These are phyloP conservation scores for Carpinus fangiana DNA, from an alignment of 306 rosid species.

Conservation along the genomic window DNA sequence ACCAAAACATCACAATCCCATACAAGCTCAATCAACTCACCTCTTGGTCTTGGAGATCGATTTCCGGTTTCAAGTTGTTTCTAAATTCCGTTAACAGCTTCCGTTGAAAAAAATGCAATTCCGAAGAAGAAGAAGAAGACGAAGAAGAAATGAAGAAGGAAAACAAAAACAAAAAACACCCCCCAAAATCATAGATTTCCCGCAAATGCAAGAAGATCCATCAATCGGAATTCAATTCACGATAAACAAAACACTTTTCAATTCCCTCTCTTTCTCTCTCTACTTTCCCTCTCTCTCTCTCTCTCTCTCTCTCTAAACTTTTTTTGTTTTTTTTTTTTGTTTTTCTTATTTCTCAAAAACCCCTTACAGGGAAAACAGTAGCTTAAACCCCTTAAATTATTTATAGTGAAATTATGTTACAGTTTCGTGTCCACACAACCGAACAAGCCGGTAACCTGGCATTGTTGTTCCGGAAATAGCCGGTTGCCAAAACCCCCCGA, in stretches of 20 bases:
- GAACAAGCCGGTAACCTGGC: constrained; percentile 46
- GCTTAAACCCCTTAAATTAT: constrained; percentile 57
- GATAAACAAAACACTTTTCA: neutral
- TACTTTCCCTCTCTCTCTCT: neutral
- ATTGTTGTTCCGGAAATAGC: constrained; percentile 37
- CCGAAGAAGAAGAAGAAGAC: neutral
- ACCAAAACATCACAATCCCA: constrained; percentile 22
- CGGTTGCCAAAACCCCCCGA: constrained; percentile 29
- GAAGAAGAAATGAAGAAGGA: neutral
- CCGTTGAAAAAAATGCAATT: constrained; percentile 11
- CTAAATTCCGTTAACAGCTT: constrained; percentile 30
- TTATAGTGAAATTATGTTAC: constrained; percentile 16
- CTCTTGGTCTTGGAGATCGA: constrained; percentile 32
- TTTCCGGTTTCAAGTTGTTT: constrained; percentile 30
- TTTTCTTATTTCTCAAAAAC: constrained; percentile 26
- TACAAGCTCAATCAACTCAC: constrained; percentile 42
- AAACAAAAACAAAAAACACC: neutral
- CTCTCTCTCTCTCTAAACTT: neutral
- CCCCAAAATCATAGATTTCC: constrained; percentile 14
- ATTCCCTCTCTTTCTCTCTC: constrained; percentile 8
- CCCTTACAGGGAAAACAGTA: constrained; percentile 52
- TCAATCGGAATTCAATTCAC: constrained; percentile 27
- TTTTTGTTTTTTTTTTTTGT: neutral
- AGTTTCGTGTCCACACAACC: constrained; percentile 65
- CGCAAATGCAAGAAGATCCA: constrained; percentile 37